These are phyloP conservation scores for Thecamonas trahens DNA, from an alignment of 78 protist genomes.

Conservation along the genomic window DNA sequence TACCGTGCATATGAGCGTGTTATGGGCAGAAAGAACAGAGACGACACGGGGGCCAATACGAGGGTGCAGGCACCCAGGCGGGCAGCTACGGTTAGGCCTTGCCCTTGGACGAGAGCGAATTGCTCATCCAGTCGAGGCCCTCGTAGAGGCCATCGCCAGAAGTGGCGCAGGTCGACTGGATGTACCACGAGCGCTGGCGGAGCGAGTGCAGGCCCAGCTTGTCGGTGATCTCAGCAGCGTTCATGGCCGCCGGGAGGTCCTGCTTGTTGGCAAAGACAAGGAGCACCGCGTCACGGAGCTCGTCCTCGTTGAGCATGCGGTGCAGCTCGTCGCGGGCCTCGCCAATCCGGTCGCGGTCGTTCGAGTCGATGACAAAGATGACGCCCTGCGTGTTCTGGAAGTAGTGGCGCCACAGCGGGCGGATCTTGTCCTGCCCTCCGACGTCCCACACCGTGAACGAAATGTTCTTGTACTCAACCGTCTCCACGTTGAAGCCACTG, in stretches of 20 bases:
- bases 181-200: constrained; percentile 78
- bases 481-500: constrained; percentile 88
- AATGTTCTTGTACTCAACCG: constrained; percentile 84
- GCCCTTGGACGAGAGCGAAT: no score
- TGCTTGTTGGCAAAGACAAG: constrained; percentile 93
- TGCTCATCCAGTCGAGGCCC: constrained; percentile 92
- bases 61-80: no score
- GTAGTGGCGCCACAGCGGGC: constrained; percentile 80
- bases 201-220: constrained; percentile 85
- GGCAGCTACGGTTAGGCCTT: no score
- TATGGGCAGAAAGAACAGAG: no score
- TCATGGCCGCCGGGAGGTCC: constrained; percentile 90
- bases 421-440: constrained; percentile 83
- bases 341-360: constrained; percentile 58
- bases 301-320: constrained; percentile 75
- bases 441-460: constrained; percentile 85
- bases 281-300: constrained; percentile 67
- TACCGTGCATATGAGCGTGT: no score
- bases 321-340: constrained; percentile 63
- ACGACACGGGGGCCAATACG: no score
- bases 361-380: constrained; percentile 82
- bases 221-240: constrained; percentile 88
- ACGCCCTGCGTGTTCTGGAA: constrained; percentile 54
- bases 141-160: constrained; percentile 91
- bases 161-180: constrained; percentile 88